These are phyloP conservation scores for Tricholoma flavovirens DNA, from an alignment of 768 basidiomycete species.

Conservation along the genomic window DNA sequence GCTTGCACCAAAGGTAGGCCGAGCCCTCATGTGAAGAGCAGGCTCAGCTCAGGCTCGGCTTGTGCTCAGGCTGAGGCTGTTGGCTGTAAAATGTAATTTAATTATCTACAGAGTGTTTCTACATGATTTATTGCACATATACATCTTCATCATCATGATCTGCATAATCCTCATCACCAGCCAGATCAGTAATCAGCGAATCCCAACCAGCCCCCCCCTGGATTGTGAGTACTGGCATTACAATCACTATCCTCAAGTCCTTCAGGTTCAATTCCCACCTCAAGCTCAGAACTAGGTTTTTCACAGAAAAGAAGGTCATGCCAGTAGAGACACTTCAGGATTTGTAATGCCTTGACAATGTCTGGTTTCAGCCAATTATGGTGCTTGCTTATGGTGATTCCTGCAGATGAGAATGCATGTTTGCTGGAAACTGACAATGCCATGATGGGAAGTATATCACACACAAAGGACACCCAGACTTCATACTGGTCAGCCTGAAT, in stretches of 20 bases:
- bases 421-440: not conserved
- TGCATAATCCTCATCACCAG: not conserved
- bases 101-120: not conserved
- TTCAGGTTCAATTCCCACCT: not conserved
- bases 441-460: no score
- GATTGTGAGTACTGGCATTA: not conserved
- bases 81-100: not conserved
- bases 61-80: not conserved
- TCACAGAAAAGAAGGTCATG: conserved; percentile 8
- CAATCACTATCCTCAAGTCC: not conserved
- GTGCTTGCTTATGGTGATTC: conserved; percentile 6
- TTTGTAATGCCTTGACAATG: conserved; percentile 11
- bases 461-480: no score
- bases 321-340: conserved; percentile 6
- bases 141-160: not conserved
- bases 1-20: not conserved
- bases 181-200: not conserved
- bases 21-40: not conserved
- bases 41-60: not conserved
- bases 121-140: not conserved
- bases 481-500: no score
- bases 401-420: not conserved
- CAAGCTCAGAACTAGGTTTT: not conserved
- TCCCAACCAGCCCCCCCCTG: not conserved
- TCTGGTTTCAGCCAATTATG: conserved; percentile 9